Evolutionary conservation across 306 rosid genomes (phyloP).

Genomic region (Malus sylvestris): DNA sequence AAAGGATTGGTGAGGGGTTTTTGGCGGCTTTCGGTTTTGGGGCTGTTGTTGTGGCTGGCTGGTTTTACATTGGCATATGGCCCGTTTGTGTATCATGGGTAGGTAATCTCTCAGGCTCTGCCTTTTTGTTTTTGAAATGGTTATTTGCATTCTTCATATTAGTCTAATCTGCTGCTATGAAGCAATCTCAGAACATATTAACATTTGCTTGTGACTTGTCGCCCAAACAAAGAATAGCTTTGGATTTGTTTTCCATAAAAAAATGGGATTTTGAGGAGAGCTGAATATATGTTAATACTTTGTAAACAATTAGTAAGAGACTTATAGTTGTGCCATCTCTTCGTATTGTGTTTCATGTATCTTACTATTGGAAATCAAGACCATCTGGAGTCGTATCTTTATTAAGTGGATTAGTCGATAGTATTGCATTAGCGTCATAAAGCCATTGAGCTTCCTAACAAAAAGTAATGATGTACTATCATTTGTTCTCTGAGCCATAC

Average conservation of each 20-base stretch:
- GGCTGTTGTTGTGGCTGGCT: constrained; percentile 50
- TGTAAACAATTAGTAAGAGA: background rate
- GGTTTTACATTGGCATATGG: constrained; percentile 75
- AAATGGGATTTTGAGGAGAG: background rate
- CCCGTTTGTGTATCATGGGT: constrained; percentile 73
- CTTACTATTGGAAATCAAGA: background rate
- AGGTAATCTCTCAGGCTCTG: constrained; percentile 41
- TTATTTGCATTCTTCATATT: background rate
- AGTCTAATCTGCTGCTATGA: background rate
- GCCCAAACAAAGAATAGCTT: background rate
- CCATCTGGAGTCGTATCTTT: background rate
- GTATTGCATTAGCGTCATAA: background rate
- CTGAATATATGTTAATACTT: background rate
- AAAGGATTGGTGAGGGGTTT: constrained; percentile 55
- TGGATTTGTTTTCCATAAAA: too few relatives aligned
- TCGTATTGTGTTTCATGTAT: background rate
- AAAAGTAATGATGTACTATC: background rate
- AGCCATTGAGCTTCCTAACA: background rate
- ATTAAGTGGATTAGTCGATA: background rate
- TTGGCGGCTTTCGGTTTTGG: constrained; percentile 58
- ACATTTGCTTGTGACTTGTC: background rate
- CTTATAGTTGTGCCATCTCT: background rate
- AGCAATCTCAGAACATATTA: background rate
- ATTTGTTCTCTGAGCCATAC: background rate
- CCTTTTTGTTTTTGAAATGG: background rate